Evolutionary conservation across 2,329 filamentous ascomycete genomes (phyloP).

Genomic region (Aspergillus fischeri): DNA sequence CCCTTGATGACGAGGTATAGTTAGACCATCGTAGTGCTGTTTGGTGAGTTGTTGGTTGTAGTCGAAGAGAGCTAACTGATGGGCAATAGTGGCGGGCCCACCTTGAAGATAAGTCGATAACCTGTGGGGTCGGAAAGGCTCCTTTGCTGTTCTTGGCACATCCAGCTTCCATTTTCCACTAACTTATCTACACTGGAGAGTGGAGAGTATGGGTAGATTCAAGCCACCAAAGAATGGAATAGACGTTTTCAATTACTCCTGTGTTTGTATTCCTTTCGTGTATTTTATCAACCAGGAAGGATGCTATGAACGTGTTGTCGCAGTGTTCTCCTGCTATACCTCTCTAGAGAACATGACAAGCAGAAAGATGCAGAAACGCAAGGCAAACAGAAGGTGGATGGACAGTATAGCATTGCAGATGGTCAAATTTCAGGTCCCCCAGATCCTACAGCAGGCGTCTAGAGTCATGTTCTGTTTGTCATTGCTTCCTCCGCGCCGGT

Average conservation of each 20-base stretch:
- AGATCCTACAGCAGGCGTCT: background rate
- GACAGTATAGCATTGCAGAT: background rate
- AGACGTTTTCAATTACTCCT: background rate
- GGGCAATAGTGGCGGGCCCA: background rate
- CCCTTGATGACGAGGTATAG: slow-evolving; percentile 10
- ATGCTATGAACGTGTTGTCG: background rate
- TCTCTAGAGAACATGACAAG: background rate
- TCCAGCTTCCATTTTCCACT: slow-evolving; percentile 1
- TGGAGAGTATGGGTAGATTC: background rate
- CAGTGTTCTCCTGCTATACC: background rate
- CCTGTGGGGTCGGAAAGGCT: background rate
- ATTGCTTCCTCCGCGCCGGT: background rate
- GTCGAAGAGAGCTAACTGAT: background rate
- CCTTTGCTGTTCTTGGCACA: background rate
- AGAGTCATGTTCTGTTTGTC: background rate
- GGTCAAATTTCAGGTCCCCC: background rate
- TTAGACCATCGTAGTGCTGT: background rate
- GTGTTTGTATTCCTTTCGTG: background rate
- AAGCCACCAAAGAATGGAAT: background rate
- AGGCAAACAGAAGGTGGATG: background rate
- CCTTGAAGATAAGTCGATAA: background rate
- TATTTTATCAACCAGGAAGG: background rate
- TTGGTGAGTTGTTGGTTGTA: background rate
- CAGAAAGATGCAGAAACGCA: background rate
- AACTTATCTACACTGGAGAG: background rate